Percentiles rank a stretch among this genome's conserved stretches.
Conservation (phyloP, 208 protist species). For the Trypanosoma grayi region DNA sequence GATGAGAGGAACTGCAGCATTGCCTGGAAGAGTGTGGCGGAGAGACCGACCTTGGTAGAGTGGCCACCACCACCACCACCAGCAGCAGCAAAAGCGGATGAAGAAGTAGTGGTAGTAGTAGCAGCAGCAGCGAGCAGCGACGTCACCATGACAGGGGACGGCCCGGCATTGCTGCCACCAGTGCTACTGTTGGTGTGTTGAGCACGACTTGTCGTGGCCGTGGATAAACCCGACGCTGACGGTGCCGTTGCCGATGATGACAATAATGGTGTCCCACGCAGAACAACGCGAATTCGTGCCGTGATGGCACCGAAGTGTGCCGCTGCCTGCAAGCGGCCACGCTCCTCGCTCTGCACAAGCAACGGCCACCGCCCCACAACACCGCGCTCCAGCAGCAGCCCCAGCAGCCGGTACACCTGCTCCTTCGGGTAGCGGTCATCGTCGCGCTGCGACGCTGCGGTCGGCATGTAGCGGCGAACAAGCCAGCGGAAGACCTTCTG, state of each 20-base stretch:
- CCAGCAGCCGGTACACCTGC: conserved; percentile 28
- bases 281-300: conserved; percentile 9
- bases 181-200: too few species aligned
- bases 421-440: conserved; percentile 27
- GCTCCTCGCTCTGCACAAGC: conserved; percentile 13
- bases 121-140: not conserved
- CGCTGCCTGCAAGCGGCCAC: conserved; percentile 9
- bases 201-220: not conserved
- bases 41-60: conserved; percentile 5
- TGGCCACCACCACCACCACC: not conserved
- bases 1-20: conserved; percentile 29
- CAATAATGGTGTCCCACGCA: not conserved
- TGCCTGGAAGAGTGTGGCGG: conserved; percentile 15
- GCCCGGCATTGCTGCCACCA: too few species aligned
- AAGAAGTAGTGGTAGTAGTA: not conserved
- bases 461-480: conserved; percentile 18
- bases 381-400: conserved; percentile 18
- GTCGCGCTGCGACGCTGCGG: conserved; percentile 23
- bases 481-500: conserved; percentile 30
- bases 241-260: not conserved
- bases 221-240: not conserved
- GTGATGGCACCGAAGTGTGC: conserved; percentile 21
- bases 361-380: conserved; percentile 24
- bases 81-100: not conserved
- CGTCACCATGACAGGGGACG: not conserved